These are phyloP conservation scores for Anthracocystis setariae DNA, from an alignment of 1,284 basidiomycete species.

Conservation along the genomic window DNA sequence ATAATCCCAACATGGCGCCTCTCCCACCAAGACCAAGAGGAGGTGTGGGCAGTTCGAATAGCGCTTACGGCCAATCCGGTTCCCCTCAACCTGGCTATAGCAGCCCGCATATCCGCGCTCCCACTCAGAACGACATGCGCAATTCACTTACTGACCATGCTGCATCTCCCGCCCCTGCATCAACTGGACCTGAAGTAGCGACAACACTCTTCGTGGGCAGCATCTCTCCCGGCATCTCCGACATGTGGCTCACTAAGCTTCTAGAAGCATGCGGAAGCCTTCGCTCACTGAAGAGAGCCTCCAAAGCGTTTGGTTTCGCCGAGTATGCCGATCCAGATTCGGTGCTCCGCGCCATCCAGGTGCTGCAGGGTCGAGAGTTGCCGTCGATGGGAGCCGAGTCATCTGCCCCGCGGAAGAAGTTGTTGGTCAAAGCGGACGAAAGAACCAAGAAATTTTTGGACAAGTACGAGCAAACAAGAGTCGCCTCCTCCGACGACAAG, in stretches of 20 bases:
- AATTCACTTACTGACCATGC: constrained; percentile 17
- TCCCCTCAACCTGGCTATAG: constrained; percentile 32
- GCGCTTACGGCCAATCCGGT: constrained; percentile 18
- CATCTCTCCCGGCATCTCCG: constrained; percentile 89
- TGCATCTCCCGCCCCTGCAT: constrained; percentile 7
- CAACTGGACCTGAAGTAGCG: constrained; percentile 62
- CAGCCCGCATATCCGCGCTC: constrained; percentile 19
- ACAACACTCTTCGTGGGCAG: constrained; percentile 87
- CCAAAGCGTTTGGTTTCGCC: constrained; percentile 94
- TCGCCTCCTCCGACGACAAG: constrained; percentile 75
- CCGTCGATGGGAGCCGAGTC: constrained; percentile 58
- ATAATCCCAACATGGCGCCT: constrained; percentile 60
- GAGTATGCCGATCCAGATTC: constrained; percentile 89
- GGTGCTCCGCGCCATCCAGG: constrained; percentile 80
- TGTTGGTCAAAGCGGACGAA: constrained; percentile 84
- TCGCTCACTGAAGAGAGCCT: constrained; percentile 86
- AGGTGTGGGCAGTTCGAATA: constrained; percentile 44
- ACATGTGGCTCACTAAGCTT: constrained; percentile 78
- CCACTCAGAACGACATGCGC: constrained; percentile 11
- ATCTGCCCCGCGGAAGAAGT: constrained; percentile 73
- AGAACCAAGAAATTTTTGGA: constrained; percentile 87
- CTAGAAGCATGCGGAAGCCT: constrained; percentile 87
- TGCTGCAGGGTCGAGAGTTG: constrained; percentile 85
- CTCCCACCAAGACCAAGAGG: constrained; percentile 50
- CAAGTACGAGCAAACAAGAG: constrained; percentile 80